Evolutionary conservation across 2,329 filamentous ascomycete genomes (phyloP), one percentile per base, ranked within the genome.

Genomic region (Emericellopsis atlantica): DNA sequence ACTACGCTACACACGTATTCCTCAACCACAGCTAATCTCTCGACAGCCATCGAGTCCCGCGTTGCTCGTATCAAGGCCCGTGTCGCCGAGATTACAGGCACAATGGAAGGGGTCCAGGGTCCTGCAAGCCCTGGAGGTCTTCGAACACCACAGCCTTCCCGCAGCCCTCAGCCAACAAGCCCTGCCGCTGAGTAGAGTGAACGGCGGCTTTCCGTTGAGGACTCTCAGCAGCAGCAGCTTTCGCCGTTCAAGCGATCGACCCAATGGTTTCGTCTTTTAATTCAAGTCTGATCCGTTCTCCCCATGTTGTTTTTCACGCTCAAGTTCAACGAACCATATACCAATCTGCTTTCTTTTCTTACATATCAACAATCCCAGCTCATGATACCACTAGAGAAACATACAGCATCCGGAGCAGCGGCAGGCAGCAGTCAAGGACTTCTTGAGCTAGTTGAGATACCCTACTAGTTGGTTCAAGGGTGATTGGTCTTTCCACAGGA

Each of bases 11-110:
- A 29, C 26, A 12, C 24, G 6, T 36, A 5, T 31, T 36, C 8
- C n/a, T 36, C 21, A 9, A 12, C 16, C 24, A 7, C n/a, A 40
- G 40, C 51, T 57, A 57, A 56, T 57, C 39, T 35, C 34, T 11
- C 21, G 41, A n/a, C 50, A 93, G 87, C 89, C 31, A 96, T 96
- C 54, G 92, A 98, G 62, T 89, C 88, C 38, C 85, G 92, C 49
- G 92, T 96, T 44, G 92, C 92, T 38, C 84, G 92, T 47, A 98
- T 98, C 73, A 96, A 95, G 66, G 92, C 92, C 45, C 82, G 92
- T 46, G 92, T 98, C 44, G 92, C 92, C 40, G 88, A 95, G 60
- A 66, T 98, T 51, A 98, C 92, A 2, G 83, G 83, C 51, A 85
- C 84, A 60, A 85, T 85, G 74, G 84, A 90, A 54, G 68, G 63